phyloP scores from a whole-genome alignment of 257 asterid species.

The Paraleonurus japonicus region DNA sequence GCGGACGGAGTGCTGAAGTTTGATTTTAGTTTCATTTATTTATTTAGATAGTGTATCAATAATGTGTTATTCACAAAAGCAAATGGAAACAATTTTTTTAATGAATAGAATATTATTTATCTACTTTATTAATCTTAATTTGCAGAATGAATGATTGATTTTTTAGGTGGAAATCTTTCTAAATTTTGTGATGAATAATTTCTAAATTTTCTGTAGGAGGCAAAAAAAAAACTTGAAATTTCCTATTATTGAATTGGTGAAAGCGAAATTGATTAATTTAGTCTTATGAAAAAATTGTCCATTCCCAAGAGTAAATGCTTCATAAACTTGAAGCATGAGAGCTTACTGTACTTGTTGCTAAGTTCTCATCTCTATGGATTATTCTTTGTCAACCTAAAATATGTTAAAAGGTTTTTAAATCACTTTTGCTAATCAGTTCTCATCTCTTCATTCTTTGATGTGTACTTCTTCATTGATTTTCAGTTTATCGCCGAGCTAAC shows the following conservation, averaged over 20 bases:
- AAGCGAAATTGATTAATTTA: not conserved
- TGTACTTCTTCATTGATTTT: constrained; percentile 8
- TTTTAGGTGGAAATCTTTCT: no score
- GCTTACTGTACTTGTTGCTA: not conserved
- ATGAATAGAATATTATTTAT: not conserved
- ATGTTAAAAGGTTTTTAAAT: not conserved
- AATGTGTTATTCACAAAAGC: not conserved
- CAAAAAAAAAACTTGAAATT: no score
- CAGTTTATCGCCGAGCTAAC: not conserved
- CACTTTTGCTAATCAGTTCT: no score
- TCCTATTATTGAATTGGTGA: not conserved
- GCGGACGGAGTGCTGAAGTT: constrained; percentile 3
- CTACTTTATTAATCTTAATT: not conserved
- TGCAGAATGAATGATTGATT: no score
- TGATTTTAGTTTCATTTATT: not conserved
- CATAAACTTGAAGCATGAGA: not conserved
- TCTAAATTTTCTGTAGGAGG: no score
- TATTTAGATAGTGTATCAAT: not conserved
- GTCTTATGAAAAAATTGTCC: not conserved
- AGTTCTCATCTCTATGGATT: not conserved
- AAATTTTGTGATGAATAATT: not conserved
- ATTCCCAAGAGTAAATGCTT: not conserved
- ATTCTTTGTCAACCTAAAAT: not conserved
- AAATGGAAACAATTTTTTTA: not conserved
- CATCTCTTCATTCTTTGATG: no score